Conservation (phyloP, 2,329 filamentous ascomycete genomes). For the Diaporthe vaccinii region DNA sequence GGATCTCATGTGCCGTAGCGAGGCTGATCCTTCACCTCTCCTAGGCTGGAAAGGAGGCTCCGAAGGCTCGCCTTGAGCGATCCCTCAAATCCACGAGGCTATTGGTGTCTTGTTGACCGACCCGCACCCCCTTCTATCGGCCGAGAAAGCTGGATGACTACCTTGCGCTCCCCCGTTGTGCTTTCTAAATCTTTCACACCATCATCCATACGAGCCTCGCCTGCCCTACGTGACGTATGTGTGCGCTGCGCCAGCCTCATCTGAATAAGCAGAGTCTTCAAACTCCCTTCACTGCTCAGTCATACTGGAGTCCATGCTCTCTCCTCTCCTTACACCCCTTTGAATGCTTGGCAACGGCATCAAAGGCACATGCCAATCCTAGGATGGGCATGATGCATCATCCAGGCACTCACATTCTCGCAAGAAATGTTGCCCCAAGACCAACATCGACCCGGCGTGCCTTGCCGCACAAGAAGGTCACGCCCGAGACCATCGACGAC, state of each 20-base stretch:
- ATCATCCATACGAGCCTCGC: constrained; percentile 21
- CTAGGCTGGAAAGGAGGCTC: constrained; percentile 32
- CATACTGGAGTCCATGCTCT: constrained; percentile 20
- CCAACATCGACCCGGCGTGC: constrained; percentile 40
- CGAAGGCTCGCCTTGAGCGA: constrained; percentile 22
- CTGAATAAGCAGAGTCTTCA: constrained; percentile 34
- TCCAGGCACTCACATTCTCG: constrained; percentile 38
- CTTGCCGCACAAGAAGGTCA: constrained; percentile 78
- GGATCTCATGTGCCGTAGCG: constrained; percentile 39
- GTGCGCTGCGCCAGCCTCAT: constrained; percentile 19
- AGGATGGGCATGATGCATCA: constrained; percentile 41
- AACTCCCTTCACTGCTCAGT: constrained; percentile 15
- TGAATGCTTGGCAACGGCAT: constrained; percentile 21
- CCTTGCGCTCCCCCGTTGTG: constrained; percentile 9
- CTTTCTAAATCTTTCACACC: neutral
- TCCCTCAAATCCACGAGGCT: constrained; percentile 11
- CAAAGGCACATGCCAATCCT: constrained; percentile 27
- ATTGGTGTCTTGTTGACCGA: constrained; percentile 2
- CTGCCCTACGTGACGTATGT: constrained; percentile 20
- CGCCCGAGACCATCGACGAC: constrained; percentile 80
- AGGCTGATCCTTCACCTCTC: constrained; percentile 41
- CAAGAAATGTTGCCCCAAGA: constrained; percentile 26
- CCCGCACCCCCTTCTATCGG: neutral
- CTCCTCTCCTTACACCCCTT: neutral
- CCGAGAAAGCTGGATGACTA: constrained; percentile 18